These are phyloP conservation scores for Saccharomyces paradoxus DNA, from an alignment of 805 yeast genomes.

Conservation along the genomic window DNA sequence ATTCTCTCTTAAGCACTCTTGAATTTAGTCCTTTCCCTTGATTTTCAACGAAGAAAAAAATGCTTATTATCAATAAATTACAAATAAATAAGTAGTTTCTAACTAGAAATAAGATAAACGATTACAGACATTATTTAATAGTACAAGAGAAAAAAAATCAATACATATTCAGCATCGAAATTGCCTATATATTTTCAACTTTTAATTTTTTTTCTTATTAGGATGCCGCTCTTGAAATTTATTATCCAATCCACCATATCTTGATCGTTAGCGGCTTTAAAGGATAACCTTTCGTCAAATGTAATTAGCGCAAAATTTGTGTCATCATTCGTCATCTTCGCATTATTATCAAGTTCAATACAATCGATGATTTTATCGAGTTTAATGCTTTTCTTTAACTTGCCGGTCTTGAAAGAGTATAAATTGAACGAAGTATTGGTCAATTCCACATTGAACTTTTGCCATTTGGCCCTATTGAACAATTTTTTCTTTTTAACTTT, in stretches of 20 bases:
- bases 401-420: constrained; percentile 12
- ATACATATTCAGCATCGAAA: neutral
- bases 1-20: neutral
- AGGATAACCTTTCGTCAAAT: constrained; percentile 12
- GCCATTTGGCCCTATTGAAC: constrained; percentile 17
- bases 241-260: constrained; percentile 22
- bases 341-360: constrained; percentile 12
- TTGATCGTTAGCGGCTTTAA: constrained; percentile 13
- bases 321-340: constrained; percentile 1
- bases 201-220: constrained; percentile 10
- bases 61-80: neutral
- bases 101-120: neutral
- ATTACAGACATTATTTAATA: neutral
- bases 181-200: neutral
- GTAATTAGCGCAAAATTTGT: constrained; percentile 15
- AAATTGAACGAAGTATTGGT: constrained; percentile 12
- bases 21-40: neutral
- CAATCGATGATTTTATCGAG: constrained; percentile 15
- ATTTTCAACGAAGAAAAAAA: neutral
- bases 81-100: neutral
- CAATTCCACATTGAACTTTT: constrained; percentile 10
- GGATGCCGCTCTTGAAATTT: constrained; percentile 15
- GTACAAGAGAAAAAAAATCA: neutral
- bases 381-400: constrained; percentile 7
- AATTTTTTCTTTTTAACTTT: constrained; percentile 10